Evolutionary conservation across 2,329 filamentous ascomycete species (phyloP).

Genomic region (Xylaria sp.): DNA sequence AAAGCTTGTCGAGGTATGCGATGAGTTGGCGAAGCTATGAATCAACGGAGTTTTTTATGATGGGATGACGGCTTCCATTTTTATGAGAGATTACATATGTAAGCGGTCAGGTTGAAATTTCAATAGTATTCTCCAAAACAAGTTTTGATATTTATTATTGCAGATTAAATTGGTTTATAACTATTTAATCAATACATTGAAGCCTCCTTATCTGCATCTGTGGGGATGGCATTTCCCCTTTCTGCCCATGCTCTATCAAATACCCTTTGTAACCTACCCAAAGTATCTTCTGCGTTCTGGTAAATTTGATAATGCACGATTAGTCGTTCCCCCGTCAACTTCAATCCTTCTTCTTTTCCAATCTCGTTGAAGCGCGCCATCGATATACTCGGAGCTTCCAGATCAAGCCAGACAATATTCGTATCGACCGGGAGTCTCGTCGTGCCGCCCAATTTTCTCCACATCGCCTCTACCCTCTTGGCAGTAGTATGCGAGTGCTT

Average conservation of each 20-base stretch:
- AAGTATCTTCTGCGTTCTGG: not conserved
- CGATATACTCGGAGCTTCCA: slow-evolving; percentile 37
- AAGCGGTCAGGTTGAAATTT: not conserved
- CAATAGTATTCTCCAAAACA: not conserved
- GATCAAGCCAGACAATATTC: slow-evolving; percentile 78
- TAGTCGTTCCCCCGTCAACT: not conserved
- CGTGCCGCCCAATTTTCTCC: slow-evolving; percentile 69
- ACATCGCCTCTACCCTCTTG: slow-evolving; percentile 68
- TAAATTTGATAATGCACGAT: slow-evolving; percentile 13
- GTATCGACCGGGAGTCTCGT: slow-evolving; percentile 70
- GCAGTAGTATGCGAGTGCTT: slow-evolving; percentile 66
- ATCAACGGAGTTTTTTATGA: not conserved
- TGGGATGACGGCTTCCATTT: not conserved
- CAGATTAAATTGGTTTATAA: too few species aligned
- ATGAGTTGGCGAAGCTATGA: slow-evolving; percentile 32
- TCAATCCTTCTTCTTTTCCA: slow-evolving; percentile 1
- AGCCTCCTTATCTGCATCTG: not conserved
- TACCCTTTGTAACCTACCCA: not conserved
- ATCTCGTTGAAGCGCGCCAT: slow-evolving; percentile 5
- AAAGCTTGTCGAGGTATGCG: slow-evolving; percentile 31
- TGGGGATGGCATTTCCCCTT: not conserved
- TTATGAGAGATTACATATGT: not conserved
- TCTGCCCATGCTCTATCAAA: not conserved
- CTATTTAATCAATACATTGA: not conserved
- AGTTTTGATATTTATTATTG: not conserved